Evolutionary conservation across 768 basidiomycete genomes (phyloP), one percentile per base, ranked within the genome.

Genomic region (Kwoniella dendrophila): DNA sequence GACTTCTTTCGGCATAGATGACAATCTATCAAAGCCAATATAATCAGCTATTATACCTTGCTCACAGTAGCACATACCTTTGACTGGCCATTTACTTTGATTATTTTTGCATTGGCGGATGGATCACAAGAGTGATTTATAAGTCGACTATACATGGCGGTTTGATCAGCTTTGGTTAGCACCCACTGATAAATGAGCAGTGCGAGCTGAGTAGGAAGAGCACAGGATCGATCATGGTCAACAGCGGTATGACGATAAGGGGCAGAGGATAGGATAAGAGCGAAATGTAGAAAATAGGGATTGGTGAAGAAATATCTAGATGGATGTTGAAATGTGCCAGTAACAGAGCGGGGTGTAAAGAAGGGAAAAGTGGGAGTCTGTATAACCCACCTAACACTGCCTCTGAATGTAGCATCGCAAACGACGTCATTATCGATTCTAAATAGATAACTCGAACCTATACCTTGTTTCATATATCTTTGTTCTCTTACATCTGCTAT

Each of bases 71-170:
- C 5, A 63, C 72, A 54, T 55, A 73, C 74, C 63, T 81, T 82
- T 59, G 81, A 81, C 64, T 80, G 78, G 24, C 81, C 80, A 55
- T 80, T 82, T 72, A 84, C 82, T 26, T 81, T 82, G 64, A 84
- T 83, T 74, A 84, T 83, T 56, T 81, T 81, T 8, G 83, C 83
- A 1, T 78, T 82, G 55, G 83, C 83, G 48, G 82, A 82, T 14
- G 96, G 96, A 72, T 94, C 92, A 75, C 96, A 99, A 44, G 93
- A 97, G 73, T 99, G 96, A 79, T 99, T 99, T 80, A 99, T 99
- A 73, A 99, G 81, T 47, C 96, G 94, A 58, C 95, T 96, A 33
- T 64, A 7, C 61, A 10, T 43, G 29, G 11, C 64, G 33, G 49
- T 48, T 1, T n/a, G n/a, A n/a, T 26, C 7, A 8, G 34, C 7